Evolutionary conservation across 2,329 filamentous ascomycete species (phyloP), one percentile per base, ranked within the genome.

Genomic region (Grosmannia serpens): DNA sequence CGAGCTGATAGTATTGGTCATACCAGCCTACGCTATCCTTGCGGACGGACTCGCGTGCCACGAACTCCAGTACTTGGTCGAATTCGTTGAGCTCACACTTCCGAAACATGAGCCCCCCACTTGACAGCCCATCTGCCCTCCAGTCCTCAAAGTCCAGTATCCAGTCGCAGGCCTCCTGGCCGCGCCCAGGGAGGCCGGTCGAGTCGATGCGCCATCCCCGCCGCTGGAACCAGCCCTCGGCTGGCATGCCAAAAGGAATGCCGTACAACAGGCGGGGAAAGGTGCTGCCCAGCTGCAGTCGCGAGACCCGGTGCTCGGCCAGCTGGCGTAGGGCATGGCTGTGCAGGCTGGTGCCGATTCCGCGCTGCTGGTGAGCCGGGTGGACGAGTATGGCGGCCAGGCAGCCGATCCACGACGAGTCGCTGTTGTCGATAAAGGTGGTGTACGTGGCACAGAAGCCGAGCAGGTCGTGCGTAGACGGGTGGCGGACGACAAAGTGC

Each of bases 361-460:
- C 82, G 55, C 72, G 73, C 56, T 72, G 67, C 29, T 76, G 73
- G 65, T 75, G 75, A 1, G 73, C 69, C 38, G 75, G 70, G 35
- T 73, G 75, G 24, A 84, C 81, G 38, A 84, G 67, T 31, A 85
- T 67, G 13, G 76, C 68, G 13, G 80, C 80, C 35, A 85, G 66
- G 4, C 79, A 84, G 10, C 80, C 82, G 53, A 84, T 73, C 47
- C 83, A 70, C 38, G 73, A 73, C 61, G 81, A 77, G 24, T 73
- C 75, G 46, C 73, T 75, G 61, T 75, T 75, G 62, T 82, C 77
- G 52, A 77, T 74, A 66, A 80, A 83, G 4, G 78, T 81, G 33
- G 80, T 78, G 65, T 80, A 84, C 10, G 81, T 83, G 11, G 81
- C 80, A 64, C 81, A 84, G 61, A 84, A 84, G 0, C 81, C 82